Conservation (phyloP, 768 basidiomycete genomes). For the Amanita rimosa region DNA sequence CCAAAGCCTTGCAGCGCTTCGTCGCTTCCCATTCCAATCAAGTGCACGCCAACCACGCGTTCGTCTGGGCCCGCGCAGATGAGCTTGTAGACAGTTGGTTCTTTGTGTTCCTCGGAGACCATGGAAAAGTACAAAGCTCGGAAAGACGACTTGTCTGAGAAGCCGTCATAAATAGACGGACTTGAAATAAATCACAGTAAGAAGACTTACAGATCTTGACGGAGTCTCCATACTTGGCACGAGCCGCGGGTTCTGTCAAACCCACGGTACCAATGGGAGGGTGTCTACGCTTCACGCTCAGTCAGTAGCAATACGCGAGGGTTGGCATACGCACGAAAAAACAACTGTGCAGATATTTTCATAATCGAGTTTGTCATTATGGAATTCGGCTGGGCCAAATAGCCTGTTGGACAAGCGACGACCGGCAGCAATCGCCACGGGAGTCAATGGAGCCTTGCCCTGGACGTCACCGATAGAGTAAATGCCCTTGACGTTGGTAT, state of each 20-base stretch:
- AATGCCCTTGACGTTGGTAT: conserved; percentile 58
- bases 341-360: conserved; percentile 91
- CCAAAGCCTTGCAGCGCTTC: conserved; percentile 94
- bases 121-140: conserved; percentile 87
- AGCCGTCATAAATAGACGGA: not conserved
- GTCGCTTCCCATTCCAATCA: conserved; percentile 86
- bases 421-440: conserved; percentile 96
- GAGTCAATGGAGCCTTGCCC: conserved; percentile 89
- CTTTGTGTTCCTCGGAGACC: conserved; percentile 81
- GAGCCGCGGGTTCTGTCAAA: conserved; percentile 85
- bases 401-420: conserved; percentile 80
- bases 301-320: not conserved
- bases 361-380: conserved; percentile 80
- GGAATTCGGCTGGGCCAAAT: conserved; percentile 81
- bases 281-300: conserved; percentile 41
- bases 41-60: conserved; percentile 91
- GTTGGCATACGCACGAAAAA: conserved; percentile 65
- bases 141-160: conserved; percentile 68
- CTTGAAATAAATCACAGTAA: not conserved
- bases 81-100: conserved; percentile 91
- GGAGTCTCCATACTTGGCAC: conserved; percentile 75
- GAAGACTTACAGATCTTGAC: conserved; percentile 79
- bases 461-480: conserved; percentile 86
- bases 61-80: conserved; percentile 82
- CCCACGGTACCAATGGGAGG: conserved; percentile 95